A percentile compares a stretch with the other conserved stretches of the same genome.
Conservation (phyloP, 192 early-diverging fungal species). For the Phlyctochytrium planicorne region DNA sequence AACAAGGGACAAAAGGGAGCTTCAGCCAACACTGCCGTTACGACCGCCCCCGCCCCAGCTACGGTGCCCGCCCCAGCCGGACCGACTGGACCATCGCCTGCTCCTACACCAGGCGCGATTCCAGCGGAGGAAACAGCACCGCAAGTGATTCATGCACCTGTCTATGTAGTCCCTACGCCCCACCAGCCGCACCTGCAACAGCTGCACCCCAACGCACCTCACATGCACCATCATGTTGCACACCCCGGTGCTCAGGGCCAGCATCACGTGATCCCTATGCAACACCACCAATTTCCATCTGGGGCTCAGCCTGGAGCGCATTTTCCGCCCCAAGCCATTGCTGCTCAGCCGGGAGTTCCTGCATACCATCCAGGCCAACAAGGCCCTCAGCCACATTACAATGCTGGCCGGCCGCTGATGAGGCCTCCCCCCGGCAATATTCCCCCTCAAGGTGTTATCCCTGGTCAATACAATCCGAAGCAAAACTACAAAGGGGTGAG, state of each 20-base stretch:
- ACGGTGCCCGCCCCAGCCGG: too few species aligned
- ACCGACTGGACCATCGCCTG: too few species aligned
- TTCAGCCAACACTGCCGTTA: not conserved
- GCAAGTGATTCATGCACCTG: not conserved
- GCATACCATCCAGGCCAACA: not conserved
- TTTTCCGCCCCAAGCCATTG: not conserved
- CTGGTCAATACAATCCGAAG: not conserved
- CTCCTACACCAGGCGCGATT: not conserved
- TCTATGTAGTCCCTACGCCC: not conserved
- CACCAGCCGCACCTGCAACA: not conserved
- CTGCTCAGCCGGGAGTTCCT: not conserved
- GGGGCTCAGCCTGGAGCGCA: not conserved
- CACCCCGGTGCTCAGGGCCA: too few species aligned
- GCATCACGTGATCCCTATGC: too few species aligned
- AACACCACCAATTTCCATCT: not conserved
- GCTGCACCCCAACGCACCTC: not conserved
- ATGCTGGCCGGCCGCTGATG: not conserved
- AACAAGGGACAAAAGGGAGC: not conserved
- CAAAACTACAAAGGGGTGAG: not conserved
- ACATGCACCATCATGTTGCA: not conserved
- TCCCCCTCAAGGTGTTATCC: not conserved
- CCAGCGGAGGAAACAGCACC: not conserved
- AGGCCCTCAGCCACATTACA: not conserved
- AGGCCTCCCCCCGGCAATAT: not conserved
- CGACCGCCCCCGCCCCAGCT: not conserved